Conservation (phyloP, 2,329 filamentous ascomycete species). For the Ilyonectria robusta region DNA sequence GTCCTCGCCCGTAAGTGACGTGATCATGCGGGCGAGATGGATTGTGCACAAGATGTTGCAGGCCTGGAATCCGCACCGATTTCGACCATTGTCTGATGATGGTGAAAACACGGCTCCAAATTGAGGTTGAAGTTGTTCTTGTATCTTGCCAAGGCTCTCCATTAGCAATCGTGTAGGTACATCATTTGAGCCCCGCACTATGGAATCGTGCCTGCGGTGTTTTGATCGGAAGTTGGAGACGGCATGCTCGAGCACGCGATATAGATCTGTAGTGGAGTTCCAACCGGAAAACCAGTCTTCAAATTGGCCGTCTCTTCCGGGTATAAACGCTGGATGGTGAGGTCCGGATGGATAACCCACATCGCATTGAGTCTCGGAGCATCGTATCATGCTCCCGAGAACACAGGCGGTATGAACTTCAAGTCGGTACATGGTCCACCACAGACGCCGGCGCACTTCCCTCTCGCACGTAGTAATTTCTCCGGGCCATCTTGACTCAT, state of each 20-base stretch:
- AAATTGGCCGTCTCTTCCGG: conserved; percentile 8
- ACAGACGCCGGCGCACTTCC: conserved; percentile 29
- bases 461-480: conserved; percentile 8
- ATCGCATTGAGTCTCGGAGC: conserved; percentile 20
- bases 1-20: conserved; percentile 37
- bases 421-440: conserved; percentile 30
- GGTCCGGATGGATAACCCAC: conserved; percentile 13
- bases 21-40: conserved; percentile 48
- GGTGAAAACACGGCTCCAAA: conserved; percentile 1
- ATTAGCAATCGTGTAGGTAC: background rate
- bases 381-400: conserved; percentile 23
- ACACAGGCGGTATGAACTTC: conserved; percentile 26
- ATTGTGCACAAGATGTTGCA: conserved; percentile 53
- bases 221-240: conserved; percentile 39
- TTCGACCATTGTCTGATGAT: conserved; percentile 10
- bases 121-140: conserved; percentile 9
- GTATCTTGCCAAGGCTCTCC: conserved; percentile 6
- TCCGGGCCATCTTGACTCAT: conserved; percentile 6
- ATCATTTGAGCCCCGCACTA: conserved; percentile 11
- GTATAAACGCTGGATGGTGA: conserved; percentile 10
- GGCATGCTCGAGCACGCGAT: conserved; percentile 67
- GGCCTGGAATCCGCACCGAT: conserved; percentile 52
- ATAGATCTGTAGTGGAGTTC: conserved; percentile 70
- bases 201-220: conserved; percentile 12
- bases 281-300: conserved; percentile 67